phyloP scores from a whole-genome alignment of 805 yeast species.

The Yarrowia sp. region DNA sequence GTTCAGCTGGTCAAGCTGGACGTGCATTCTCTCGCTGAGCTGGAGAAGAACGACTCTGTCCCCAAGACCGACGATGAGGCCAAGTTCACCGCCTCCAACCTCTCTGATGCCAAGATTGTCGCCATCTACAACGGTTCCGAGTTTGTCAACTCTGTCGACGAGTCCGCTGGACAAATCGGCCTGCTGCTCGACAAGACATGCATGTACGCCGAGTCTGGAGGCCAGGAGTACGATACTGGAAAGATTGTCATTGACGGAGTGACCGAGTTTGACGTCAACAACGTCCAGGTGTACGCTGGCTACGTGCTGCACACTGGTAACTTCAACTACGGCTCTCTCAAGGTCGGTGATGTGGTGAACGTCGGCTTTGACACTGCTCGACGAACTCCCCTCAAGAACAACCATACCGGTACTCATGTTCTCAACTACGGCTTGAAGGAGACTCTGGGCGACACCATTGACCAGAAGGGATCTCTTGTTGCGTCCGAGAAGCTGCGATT shows the following conservation, averaged over 20 bases:
- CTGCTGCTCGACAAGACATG: constrained; percentile 84
- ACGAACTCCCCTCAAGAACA: constrained; percentile 94
- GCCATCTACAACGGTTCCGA: constrained; percentile 64
- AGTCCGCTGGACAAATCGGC: constrained; percentile 62
- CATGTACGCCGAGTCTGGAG: constrained; percentile 99
- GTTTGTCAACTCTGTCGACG: constrained; percentile 52
- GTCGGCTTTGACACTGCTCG: constrained; percentile 89
- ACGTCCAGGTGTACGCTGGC: constrained; percentile 91
- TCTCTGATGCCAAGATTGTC: constrained; percentile 64
- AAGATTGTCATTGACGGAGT: constrained; percentile 82
- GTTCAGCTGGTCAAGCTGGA: constrained; percentile 72
- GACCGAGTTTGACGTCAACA: constrained; percentile 83
- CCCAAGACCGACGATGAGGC: constrained; percentile 79
- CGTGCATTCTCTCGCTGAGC: constrained; percentile 80
- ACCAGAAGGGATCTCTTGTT: constrained; percentile 95
- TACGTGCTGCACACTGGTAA: constrained; percentile 93
- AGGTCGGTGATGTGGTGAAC: constrained; percentile 67
- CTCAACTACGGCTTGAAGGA: constrained; percentile 84
- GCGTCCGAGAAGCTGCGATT: constrained; percentile 93
- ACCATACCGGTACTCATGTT: constrained; percentile 98
- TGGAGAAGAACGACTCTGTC: constrained; percentile 53
- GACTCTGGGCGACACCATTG: constrained; percentile 82
- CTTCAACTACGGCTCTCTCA: constrained; percentile 70
- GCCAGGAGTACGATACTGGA: constrained; percentile 97
- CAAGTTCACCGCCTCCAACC: constrained; percentile 67